These are phyloP conservation scores for Artemisia princeps DNA, from an alignment of 140 eudicot species.

Conservation along the genomic window DNA sequence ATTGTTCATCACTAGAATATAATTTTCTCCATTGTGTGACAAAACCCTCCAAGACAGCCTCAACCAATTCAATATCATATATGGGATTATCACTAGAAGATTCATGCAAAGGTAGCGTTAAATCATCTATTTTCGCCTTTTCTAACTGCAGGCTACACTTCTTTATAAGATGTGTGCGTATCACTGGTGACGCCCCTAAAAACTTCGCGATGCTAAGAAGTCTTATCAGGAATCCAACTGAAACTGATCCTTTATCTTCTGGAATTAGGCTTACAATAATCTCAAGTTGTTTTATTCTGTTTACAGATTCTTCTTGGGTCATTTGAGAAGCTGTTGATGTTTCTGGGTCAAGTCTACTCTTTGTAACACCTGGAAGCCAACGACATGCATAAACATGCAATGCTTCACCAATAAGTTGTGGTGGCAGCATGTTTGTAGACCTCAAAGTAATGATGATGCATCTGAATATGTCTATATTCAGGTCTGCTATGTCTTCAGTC, in stretches of 20 bases:
- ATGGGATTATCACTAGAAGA: conserved; percentile 22
- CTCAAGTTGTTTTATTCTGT: conserved; percentile 41
- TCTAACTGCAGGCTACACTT: conserved; percentile 58
- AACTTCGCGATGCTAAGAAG: conserved; percentile 42
- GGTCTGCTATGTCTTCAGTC: conserved; percentile 80
- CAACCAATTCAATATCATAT: conserved; percentile 53
- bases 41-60: conserved; percentile 52
- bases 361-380: conserved; percentile 52
- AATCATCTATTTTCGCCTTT: conserved; percentile 50
- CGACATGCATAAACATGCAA: conserved; percentile 71
- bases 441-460: conserved; percentile 46
- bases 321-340: conserved; percentile 32
- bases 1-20: conserved; percentile 24
- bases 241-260: conserved; percentile 59
- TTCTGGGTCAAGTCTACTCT: conserved; percentile 26
- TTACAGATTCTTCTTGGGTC: conserved; percentile 33
- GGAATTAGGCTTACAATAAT: conserved; percentile 62
- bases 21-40: conserved; percentile 49
- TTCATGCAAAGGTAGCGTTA: conserved; percentile 36
- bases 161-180: conserved; percentile 45
- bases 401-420: conserved; percentile 81
- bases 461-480: conserved; percentile 62
- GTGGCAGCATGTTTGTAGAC: conserved; percentile 55
- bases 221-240: conserved; percentile 57
- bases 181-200: conserved; percentile 44